phyloP scores from a whole-genome alignment of 106 monocot genomes.

The Xerophyta viscosa region DNA sequence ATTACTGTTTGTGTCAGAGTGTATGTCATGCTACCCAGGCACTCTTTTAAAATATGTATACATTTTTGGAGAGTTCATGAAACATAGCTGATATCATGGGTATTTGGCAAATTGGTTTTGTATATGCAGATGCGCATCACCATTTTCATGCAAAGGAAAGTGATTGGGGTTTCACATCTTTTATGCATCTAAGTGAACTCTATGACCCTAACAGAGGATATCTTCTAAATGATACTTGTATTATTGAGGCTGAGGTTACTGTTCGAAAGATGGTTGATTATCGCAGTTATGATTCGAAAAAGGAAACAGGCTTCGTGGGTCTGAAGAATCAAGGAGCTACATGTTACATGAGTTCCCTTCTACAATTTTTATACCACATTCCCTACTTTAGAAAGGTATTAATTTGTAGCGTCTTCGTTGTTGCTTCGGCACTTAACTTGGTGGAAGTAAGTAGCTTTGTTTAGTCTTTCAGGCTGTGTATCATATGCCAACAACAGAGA shows the following conservation, averaged over 20 bases:
- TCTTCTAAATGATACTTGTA: slow-evolving; percentile 85
- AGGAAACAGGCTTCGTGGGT: slow-evolving; percentile 97
- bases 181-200: slow-evolving; percentile 89
- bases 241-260: slow-evolving; percentile 92
- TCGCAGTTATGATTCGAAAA: slow-evolving; percentile 95
- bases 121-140: slow-evolving; percentile 82
- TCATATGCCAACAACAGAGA: slow-evolving; percentile 91
- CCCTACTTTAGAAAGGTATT: slow-evolving; percentile 96
- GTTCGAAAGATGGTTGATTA: slow-evolving; percentile 82
- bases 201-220: slow-evolving; percentile 83
- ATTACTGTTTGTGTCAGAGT: too few relatives aligned
- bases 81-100: too few relatives aligned
- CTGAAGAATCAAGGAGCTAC: slow-evolving; percentile 99
- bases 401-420: neutral
- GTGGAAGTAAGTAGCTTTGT: neutral
- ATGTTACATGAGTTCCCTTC: slow-evolving; percentile 99
- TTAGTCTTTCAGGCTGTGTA: slow-evolving; percentile 45
- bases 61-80: too few relatives aligned
- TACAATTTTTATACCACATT: slow-evolving; percentile 94
- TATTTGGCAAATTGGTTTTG: neutral
- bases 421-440: neutral
- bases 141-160: slow-evolving; percentile 90
- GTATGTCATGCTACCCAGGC: too few relatives aligned
- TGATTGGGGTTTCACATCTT: slow-evolving; percentile 99
- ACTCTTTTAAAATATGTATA: too few relatives aligned